Percentiles rank a stretch among this genome's conserved stretches.
Conservation (phyloP, 164 flowering plant genomes). For the Vitis vinifera region DNA sequence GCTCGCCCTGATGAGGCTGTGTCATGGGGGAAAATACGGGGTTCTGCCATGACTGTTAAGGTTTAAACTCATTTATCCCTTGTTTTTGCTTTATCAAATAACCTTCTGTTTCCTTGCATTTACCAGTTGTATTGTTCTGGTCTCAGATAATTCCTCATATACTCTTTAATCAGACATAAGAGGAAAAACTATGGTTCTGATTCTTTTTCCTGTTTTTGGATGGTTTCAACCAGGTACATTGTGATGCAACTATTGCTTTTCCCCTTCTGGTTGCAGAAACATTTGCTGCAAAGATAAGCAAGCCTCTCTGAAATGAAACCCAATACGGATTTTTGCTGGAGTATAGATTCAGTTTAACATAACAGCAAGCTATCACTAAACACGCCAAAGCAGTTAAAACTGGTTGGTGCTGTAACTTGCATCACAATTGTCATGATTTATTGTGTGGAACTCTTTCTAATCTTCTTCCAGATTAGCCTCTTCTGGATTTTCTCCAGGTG, state of each 20-base stretch:
- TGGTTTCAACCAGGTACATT: slow-evolving; percentile 66
- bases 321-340: no score
- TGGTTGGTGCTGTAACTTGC: no score
- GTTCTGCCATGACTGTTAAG: slow-evolving; percentile 87
- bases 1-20: slow-evolving; percentile 98
- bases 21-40: slow-evolving; percentile 94
- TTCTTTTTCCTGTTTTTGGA: not conserved
- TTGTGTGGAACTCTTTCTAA: no score
- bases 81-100: no score
- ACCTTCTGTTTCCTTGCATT: not conserved
- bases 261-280: slow-evolving; percentile 90
- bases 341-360: no score
- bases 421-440: no score
- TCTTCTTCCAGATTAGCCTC: no score
- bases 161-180: not conserved
- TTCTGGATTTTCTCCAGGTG: no score
- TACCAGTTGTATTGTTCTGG: not conserved
- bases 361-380: no score
- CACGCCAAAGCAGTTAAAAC: no score
- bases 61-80: slow-evolving; percentile 28
- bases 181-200: not conserved
- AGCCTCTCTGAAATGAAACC: no score
- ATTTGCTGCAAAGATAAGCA: slow-evolving; percentile 58
- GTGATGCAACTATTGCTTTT: slow-evolving; percentile 96
- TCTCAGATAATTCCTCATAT: not conserved